These are phyloP conservation scores for Silene conica DNA, from an alignment of 148 eudicot genomes.

Conservation along the genomic window DNA sequence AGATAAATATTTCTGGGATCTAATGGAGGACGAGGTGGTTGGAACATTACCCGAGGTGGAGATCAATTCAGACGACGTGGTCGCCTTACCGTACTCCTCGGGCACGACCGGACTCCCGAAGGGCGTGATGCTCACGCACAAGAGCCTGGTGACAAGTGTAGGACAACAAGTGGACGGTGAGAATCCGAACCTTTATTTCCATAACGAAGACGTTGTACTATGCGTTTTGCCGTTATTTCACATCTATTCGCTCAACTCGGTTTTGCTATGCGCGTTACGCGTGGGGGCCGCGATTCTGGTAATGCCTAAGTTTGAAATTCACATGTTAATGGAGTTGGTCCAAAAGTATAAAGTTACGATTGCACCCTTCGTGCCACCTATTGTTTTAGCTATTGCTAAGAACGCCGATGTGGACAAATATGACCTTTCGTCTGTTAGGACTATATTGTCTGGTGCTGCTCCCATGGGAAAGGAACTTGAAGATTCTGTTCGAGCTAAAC, in stretches of 20 bases:
- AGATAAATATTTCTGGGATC: slow-evolving; percentile 37
- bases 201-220: slow-evolving; percentile 54
- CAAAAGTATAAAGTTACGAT: slow-evolving; percentile 65
- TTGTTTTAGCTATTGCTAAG: slow-evolving; percentile 72
- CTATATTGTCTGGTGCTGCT: slow-evolving; percentile 79
- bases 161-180: slow-evolving; percentile 91
- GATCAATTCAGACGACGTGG: slow-evolving; percentile 57
- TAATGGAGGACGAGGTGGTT: slow-evolving; percentile 21
- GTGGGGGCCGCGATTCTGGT: slow-evolving; percentile 62
- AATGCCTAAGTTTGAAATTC: slow-evolving; percentile 81
- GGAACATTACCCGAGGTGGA: slow-evolving; percentile 29
- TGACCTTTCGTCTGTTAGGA: slow-evolving; percentile 63
- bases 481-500: slow-evolving; percentile 46
- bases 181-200: slow-evolving; percentile 66
- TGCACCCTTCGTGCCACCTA: slow-evolving; percentile 83
- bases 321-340: slow-evolving; percentile 53
- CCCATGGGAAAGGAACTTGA: slow-evolving; percentile 91
- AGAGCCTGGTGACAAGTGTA: slow-evolving; percentile 65
- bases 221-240: slow-evolving; percentile 86
- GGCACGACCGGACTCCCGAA: slow-evolving; percentile 91
- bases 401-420: slow-evolving; percentile 49
- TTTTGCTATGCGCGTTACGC: slow-evolving; percentile 57
- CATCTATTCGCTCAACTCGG: slow-evolving; percentile 73
- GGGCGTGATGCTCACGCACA: slow-evolving; percentile 82
- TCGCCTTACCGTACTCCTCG: slow-evolving; percentile 78